Base-by-base conservation (phyloP, 2,329 filamentous ascomycete genomes). In the Trichophyton mentagrophytes region DNA sequence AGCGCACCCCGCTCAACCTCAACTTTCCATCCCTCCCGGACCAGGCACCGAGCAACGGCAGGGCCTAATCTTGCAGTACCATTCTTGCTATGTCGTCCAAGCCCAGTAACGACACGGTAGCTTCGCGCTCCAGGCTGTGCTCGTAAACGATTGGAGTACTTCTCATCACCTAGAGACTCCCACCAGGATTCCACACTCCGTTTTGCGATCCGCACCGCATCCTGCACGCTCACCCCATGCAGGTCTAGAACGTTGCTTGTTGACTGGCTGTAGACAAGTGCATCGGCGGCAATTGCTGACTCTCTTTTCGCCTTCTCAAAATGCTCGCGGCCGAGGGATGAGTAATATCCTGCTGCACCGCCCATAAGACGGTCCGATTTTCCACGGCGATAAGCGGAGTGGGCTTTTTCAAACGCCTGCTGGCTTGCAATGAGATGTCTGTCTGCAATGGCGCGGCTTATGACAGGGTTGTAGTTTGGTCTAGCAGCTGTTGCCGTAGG, bases 11-110 rank as follows among this genome's bases (percentile, higher is more conserved):
- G 85, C 49, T 84, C 80, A 51, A 87, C 80, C 70, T 90, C 83
- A 38, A 93, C 78, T 69, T 83, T 90, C 92, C 92, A 97, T 0
- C 90, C 90, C 63, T 92, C 88, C 51, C 82, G 80, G 44, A 85
- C 79, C 47, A 97, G 76, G 69, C 85, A 85, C 68, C 84, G 85
- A 55, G 82, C 85, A n/a, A 97, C 90, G 15, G 88, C 87, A 61
- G 87, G 86, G 3, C 90, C 86, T 62, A 97, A 72, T 66, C 84
- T 85, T 1, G 87, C 89, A 60, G 82, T 85, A 0, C 90, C 90
- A 59, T 87, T 85, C 55, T 84, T 80, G 67, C 85, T 93, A 73
- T 97, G 92, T 60, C 80, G 80, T 0, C 92, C 92, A 13, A 86
- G 70, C 0, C 92, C 92, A 2, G 90, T 95, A 60, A 97, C 82